A percentile compares a stretch with the other conserved stretches of the same genome.
phyloP scores from a whole-genome alignment of 208 protist species.

The Blechomonas ayalai region DNA sequence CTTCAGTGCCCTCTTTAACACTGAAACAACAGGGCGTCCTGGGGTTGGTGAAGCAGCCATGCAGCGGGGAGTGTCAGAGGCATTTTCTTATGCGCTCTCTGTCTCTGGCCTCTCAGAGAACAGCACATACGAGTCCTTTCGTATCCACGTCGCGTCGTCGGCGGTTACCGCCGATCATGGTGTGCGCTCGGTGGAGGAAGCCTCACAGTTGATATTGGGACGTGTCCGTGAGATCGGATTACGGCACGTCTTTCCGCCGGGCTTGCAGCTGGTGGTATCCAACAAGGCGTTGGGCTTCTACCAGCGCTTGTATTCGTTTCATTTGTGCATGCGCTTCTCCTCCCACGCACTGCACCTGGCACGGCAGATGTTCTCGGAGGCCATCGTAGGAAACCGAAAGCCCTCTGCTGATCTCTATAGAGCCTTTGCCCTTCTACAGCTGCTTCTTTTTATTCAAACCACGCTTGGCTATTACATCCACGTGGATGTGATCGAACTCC shows the following conservation, averaged over 20 bases:
- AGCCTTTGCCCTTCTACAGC: conserved; percentile 52
- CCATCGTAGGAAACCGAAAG: conserved; percentile 40
- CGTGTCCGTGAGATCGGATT: conserved; percentile 32
- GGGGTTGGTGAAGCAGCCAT: conserved; percentile 1
- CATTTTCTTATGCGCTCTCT: conserved; percentile 20
- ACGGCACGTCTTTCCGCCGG: conserved; percentile 33
- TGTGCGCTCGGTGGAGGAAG: conserved; percentile 42
- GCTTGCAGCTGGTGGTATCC: conserved; percentile 59
- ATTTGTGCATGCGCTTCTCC: conserved; percentile 53
- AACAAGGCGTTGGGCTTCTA: conserved; percentile 68
- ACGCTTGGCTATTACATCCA: conserved; percentile 65
- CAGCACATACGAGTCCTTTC: conserved; percentile 14
- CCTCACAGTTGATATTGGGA: conserved; percentile 34
- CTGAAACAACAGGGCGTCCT: not conserved
- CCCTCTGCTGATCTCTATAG: conserved; percentile 57
- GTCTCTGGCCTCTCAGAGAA: conserved; percentile 22
- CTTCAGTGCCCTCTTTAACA: conserved; percentile 16
- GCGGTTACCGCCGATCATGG: conserved; percentile 2
- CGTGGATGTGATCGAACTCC: conserved; percentile 62
- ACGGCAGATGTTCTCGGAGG: conserved; percentile 47
- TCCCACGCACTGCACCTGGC: conserved; percentile 47
- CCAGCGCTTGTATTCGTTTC: conserved; percentile 58
- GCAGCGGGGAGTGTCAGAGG: conserved; percentile 18
- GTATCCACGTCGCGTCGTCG: conserved; percentile 9
- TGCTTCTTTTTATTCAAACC: conserved; percentile 52